phyloP scores from a whole-genome alignment of 768 basidiomycete genomes.

The Clavulina sp. region DNA sequence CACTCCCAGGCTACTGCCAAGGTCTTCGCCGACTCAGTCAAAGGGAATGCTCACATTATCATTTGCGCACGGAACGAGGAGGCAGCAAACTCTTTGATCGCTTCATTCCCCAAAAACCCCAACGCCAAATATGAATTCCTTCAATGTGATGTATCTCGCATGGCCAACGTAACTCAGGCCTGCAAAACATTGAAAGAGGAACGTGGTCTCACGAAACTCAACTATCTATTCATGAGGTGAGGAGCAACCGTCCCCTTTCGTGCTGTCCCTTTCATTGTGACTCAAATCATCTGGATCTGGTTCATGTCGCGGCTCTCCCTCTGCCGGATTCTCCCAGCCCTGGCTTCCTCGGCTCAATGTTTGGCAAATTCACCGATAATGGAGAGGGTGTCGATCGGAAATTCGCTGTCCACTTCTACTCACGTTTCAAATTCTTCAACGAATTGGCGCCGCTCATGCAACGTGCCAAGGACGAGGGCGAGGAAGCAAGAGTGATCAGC shows the following conservation, averaged over 20 bases:
- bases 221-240: background rate
- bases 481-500: conserved; percentile 9
- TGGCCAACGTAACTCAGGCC: conserved; percentile 10
- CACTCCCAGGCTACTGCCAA: conserved; percentile 4
- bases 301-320: no score
- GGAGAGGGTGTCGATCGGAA: conserved; percentile 10
- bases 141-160: conserved; percentile 14
- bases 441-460: conserved; percentile 8
- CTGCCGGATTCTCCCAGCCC: no score
- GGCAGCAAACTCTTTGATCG: conserved; percentile 10
- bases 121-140: conserved; percentile 18
- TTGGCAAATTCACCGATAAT: no score
- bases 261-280: no score
- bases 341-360: no score
- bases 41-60: conserved; percentile 13
- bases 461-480: conserved; percentile 4
- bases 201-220: background rate
- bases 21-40: conserved; percentile 6
- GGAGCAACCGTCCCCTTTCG: no score
- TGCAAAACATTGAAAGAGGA: no score
- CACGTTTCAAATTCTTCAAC: conserved; percentile 11
- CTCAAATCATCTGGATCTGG: no score
- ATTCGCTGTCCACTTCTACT: conserved; percentile 11
- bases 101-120: conserved; percentile 7
- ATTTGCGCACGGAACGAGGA: conserved; percentile 11